phyloP scores from a whole-genome alignment of 495 filamentous ascomycete species.

The Jackrogersella multiformis region DNA sequence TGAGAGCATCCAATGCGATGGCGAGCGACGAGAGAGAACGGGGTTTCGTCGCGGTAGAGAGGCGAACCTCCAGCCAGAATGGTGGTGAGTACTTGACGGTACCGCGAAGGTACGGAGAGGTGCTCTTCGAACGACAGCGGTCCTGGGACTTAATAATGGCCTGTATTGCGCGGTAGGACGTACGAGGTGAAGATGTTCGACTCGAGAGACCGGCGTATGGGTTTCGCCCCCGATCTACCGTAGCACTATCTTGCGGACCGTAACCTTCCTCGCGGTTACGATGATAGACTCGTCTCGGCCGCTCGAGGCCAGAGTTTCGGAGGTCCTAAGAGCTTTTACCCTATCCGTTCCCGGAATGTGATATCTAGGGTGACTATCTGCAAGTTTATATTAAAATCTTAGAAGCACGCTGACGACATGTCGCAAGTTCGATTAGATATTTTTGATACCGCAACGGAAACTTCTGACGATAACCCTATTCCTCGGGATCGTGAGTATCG shows the following conservation, averaged over 20 bases:
- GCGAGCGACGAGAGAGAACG: slow-evolving; percentile 21
- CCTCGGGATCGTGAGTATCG: background rate
- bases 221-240: slow-evolving; percentile 14
- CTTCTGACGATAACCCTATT: background rate
- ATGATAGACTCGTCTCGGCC: slow-evolving; percentile 4
- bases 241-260: slow-evolving; percentile 8
- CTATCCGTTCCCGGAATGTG: slow-evolving; percentile 6
- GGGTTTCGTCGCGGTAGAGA: slow-evolving; percentile 5
- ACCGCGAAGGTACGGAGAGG: slow-evolving; percentile 17
- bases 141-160: background rate
- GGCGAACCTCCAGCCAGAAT: slow-evolving; percentile 5
- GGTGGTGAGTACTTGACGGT: slow-evolving; percentile 18
- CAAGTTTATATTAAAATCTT: background rate
- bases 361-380: background rate
- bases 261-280: slow-evolving; percentile 4
- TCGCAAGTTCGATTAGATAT: background rate
- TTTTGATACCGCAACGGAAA: background rate
- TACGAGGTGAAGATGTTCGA: slow-evolving; percentile 22
- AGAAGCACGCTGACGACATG: slow-evolving; percentile 7
- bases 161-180: slow-evolving; percentile 12
- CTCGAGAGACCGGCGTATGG: slow-evolving; percentile 8
- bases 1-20: slow-evolving; percentile 15
- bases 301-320: slow-evolving; percentile 7
- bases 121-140: background rate
- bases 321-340: background rate